phyloP scores from a whole-genome alignment of 2,329 filamentous ascomycete genomes.

The Orbilia blumenaviensis region DNA sequence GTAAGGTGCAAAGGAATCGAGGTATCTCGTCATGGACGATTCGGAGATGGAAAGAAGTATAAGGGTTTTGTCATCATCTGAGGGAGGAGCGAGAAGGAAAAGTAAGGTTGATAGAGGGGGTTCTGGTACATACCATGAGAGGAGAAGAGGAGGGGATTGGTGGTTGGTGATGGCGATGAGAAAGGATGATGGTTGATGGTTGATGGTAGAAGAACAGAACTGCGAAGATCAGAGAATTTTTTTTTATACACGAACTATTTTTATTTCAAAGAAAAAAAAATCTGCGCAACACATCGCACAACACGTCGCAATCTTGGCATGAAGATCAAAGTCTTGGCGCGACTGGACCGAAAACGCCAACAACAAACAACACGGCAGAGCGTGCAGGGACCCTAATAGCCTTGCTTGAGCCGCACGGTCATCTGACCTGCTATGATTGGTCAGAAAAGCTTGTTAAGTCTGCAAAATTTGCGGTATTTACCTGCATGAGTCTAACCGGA shows the following conservation, averaged over 20 bases:
- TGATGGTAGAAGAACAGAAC: neutral
- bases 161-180: slow-evolving; percentile 16
- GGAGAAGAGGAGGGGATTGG: neutral
- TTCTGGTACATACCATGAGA: slow-evolving; percentile 16
- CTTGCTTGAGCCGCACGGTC: slow-evolving; percentile 51
- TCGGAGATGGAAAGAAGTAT: slow-evolving; percentile 58
- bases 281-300: neutral
- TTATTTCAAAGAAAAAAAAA: no score
- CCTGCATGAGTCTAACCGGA: slow-evolving; percentile 5
- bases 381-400: slow-evolving; percentile 9
- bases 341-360: neutral
- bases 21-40: slow-evolving; percentile 58
- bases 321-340: slow-evolving; percentile 7
- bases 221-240: neutral
- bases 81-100: neutral
- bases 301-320: neutral
- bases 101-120: neutral
- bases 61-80: slow-evolving; percentile 48
- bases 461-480: slow-evolving; percentile 51
- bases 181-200: neutral
- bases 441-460: slow-evolving; percentile 31
- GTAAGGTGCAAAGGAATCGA: slow-evolving; percentile 21
- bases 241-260: slow-evolving; percentile 8
- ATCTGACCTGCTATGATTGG: slow-evolving; percentile 49
- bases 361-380: slow-evolving; percentile 24